These are phyloP conservation scores for Strobilomyces confusus DNA, from an alignment of 768 basidiomycete species.

Conservation along the genomic window DNA sequence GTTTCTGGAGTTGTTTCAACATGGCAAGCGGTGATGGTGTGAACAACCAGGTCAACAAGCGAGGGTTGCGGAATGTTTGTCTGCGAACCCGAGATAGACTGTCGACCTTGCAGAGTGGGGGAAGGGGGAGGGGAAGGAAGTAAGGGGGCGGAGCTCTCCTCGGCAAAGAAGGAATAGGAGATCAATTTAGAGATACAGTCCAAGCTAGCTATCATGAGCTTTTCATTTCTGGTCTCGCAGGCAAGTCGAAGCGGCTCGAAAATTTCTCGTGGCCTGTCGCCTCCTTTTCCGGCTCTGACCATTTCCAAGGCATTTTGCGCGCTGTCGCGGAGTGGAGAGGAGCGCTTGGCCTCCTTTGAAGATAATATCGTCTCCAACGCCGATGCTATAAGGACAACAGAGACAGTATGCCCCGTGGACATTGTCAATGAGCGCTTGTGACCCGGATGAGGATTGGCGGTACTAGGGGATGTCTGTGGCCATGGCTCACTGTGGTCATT, in stretches of 20 bases:
- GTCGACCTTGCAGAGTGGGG: constrained; percentile 46
- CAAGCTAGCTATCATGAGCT: constrained; percentile 92
- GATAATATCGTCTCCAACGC: constrained; percentile 83
- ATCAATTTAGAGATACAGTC: constrained; percentile 98
- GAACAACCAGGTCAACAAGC: constrained; percentile 88
- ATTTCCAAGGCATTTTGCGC: constrained; percentile 80
- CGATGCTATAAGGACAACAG: constrained; percentile 75
- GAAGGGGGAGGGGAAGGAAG: constrained; percentile 77
- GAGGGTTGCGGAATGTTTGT: constrained; percentile 57
- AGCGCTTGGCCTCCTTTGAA: constrained; percentile 87
- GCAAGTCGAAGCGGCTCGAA: constrained; percentile 95
- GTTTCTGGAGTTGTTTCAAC: constrained; percentile 83
- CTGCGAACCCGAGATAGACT: constrained; percentile 44
- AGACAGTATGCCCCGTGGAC: constrained; percentile 68
- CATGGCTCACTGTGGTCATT: constrained; percentile 14
- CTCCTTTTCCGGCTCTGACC: constrained; percentile 69
- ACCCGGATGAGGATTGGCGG: constrained; percentile 16
- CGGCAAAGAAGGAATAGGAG: constrained; percentile 94
- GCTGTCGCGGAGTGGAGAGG: constrained; percentile 74
- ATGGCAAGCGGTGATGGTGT: constrained; percentile 92
- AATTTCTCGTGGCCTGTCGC: constrained; percentile 77
- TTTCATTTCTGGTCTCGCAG: constrained; percentile 92
- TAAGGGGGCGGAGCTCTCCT: constrained; percentile 43
- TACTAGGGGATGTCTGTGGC: constrained; percentile 20
- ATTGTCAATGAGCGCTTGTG: constrained; percentile 60